Base-by-base conservation (phyloP, 257 asterid species). In the Haberlea rhodopensis region DNA sequence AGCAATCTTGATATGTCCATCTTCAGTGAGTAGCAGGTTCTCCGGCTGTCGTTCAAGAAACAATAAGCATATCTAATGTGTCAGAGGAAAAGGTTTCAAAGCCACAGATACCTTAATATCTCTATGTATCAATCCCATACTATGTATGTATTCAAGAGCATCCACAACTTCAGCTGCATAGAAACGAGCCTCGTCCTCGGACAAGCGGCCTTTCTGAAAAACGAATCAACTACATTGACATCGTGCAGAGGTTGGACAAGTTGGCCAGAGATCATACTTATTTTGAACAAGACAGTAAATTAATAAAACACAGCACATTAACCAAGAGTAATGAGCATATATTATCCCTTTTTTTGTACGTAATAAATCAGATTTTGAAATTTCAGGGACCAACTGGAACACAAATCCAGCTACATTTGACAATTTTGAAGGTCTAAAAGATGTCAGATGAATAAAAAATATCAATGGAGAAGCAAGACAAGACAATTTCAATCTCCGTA, bases 101-200 rank as follows among this genome's bases (percentile, higher is more conserved):
- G 11, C 62, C 27, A 56, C 34, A 53, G 56, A 49, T 87, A 92
- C 97, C 99, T 94, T 94, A 69, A 94, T 90, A 79, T 94, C 99
- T 61, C 99, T 74, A 77, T 94, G 99, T 71, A 94, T 90, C 80
- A 94, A 73, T 32, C 99, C 99, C 96, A 90, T 94, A 68, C 81
- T 71, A 73, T 94, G 99, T 70, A 94, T 94, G 68, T 94, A 94
- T 71, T 94, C 99, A 71, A 94, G 99, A 78, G 97, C 95, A 64
- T 87, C 96, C 69, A 90, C 99, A 76, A 88, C 85, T 86, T 94
- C 97, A 48, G 99, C 97, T 68, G 97, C 92, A 72, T 94, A 94
- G 74, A 87, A 94, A 62, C 92, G 85, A 49, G 97, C 91, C 71
- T 87, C 99, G 18, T 90, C 89, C 77, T 94, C 95, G 19, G 96